These are phyloP conservation scores for Cytauxzoon felis DNA, from an alignment of 169 alveolate species.

Conservation along the genomic window DNA sequence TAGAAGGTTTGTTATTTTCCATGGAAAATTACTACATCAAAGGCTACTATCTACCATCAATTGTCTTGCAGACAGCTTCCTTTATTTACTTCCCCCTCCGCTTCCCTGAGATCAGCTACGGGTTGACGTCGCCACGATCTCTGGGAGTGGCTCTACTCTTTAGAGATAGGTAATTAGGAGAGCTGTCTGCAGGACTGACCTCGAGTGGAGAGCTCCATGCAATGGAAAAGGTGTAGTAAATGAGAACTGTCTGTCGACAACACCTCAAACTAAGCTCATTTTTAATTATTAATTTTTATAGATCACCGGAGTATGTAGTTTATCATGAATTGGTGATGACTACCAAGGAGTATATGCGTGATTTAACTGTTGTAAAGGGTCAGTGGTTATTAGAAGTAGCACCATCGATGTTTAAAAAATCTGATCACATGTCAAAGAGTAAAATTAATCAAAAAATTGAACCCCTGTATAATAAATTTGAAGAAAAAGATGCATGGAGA, in stretches of 20 bases:
- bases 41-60: not conserved
- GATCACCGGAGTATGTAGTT: conserved; percentile 96
- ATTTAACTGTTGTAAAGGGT: conserved; percentile 93
- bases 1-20: conserved; percentile 64
- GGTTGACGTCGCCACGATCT: no score
- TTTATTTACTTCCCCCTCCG: no score
- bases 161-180: no score
- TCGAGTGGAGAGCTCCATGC: no score
- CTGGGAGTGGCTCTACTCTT: no score
- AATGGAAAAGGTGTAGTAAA: no score
- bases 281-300: conserved; percentile 10
- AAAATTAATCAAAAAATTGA: conserved; percentile 92
- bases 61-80: no score
- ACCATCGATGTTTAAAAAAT: conserved; percentile 91
- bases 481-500: conserved; percentile 98
- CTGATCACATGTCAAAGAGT: conserved; percentile 82
- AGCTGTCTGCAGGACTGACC: no score
- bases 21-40: not conserved
- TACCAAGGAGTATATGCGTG: conserved; percentile 97
- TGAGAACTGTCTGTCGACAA: not conserved
- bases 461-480: conserved; percentile 91
- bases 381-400: conserved; percentile 98
- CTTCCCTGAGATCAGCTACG: no score
- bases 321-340: conserved; percentile 97
- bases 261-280: not conserved